A percentile compares a stretch with the other conserved stretches of the same genome.
These are phyloP conservation scores for Candolleomyces aberdarensis DNA, from an alignment of 768 basidiomycete species.

Conservation along the genomic window DNA sequence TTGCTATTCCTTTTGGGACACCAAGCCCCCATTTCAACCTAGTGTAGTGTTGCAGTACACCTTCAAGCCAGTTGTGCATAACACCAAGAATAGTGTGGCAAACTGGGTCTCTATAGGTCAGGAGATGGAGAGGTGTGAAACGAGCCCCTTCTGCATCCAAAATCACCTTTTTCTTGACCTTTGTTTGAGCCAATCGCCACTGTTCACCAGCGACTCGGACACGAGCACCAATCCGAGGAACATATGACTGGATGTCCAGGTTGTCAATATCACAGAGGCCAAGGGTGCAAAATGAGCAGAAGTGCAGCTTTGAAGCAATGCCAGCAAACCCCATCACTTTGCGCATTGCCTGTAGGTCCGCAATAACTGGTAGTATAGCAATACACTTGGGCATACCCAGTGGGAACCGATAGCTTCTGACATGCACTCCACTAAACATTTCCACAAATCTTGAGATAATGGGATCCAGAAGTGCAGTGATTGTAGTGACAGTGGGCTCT, in stretches of 20 bases:
- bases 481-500: conserved; percentile 16
- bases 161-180: conserved; percentile 11
- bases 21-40: conserved; percentile 12
- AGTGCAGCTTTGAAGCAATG: conserved; percentile 8
- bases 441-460: neutral
- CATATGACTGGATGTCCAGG: conserved; percentile 1
- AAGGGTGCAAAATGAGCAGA: conserved; percentile 18
- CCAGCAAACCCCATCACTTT: conserved; percentile 18
- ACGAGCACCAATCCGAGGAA: conserved; percentile 9
- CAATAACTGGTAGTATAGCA: conserved; percentile 14
- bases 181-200: conserved; percentile 14
- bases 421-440: conserved; percentile 10
- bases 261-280: conserved; percentile 4
- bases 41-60: conserved; percentile 16
- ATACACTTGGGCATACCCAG: conserved; percentile 12
- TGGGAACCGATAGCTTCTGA: conserved; percentile 14
- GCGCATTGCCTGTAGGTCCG: conserved; percentile 15
- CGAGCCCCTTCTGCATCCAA: conserved; percentile 16
- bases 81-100: conserved; percentile 19
- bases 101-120: conserved; percentile 21
- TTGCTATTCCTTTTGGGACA: neutral
- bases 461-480: conserved; percentile 15
- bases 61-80: conserved; percentile 26
- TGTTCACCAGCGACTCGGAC: conserved; percentile 10
- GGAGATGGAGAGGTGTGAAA: conserved; percentile 16